Evolutionary conservation across 805 yeast species (phyloP), one percentile per base, ranked within the genome.

Genomic region (Candida sakaeoensis): DNA sequence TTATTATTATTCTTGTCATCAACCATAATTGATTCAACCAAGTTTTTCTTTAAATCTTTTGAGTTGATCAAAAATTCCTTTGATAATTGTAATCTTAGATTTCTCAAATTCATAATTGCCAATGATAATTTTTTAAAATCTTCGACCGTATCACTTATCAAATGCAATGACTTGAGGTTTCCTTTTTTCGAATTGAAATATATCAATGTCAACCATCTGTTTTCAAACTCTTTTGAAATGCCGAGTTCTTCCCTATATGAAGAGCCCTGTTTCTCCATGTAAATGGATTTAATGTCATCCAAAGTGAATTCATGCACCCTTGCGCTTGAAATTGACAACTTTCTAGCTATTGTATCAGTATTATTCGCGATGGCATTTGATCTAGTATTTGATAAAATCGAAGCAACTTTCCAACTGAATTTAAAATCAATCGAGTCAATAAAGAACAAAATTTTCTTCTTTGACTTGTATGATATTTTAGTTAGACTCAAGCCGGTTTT

Each of bases 241-340:
- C 83, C 80, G 49, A 86, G 77, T 58, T 89, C 95, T 54, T 90
- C 96, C 44, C 96, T 65, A 55, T 89, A 91, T 49, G 87, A 86
- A 25, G 75, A 73, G 1, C 96, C 96, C 51, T 84, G 86, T 15
- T 72, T 74, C 2, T 82, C 86, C 3, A 75, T 68, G 37, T 83
- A 60, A 2, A 84, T 70, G 40, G 75, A 77, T 42, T 75, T 75
- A 36, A 87, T 82, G 42, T 77, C 78, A 54, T 84, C 95, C 7
- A 85, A 68, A 3, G 60, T 44, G 31, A 68, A 63, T 29, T 57
- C 65, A 35, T 56, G 57, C 51, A 38, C 30, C 37, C 44, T 80
- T 2, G 33, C 19, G 3, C 44, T 21, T 15, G 39, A 13, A 8
- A 35, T 35, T 3, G 44, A 36, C 13, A 33, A 22, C 18, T 49